These are phyloP conservation scores for Tricholoma saponaceum DNA, from an alignment of 768 basidiomycete genomes.

Conservation along the genomic window DNA sequence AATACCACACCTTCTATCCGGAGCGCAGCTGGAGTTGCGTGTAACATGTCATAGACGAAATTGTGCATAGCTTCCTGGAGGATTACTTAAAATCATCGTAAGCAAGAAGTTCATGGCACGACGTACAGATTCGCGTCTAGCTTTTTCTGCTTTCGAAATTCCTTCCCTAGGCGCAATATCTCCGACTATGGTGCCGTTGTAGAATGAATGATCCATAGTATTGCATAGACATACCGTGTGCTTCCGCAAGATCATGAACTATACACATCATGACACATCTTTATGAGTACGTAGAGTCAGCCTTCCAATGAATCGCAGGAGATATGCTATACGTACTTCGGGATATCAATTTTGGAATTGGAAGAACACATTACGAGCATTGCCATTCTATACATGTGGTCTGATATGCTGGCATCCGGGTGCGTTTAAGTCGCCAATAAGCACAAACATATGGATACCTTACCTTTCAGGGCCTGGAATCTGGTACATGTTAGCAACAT, in stretches of 20 bases:
- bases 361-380: constrained; percentile 87
- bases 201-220: background rate
- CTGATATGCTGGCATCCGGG: constrained; percentile 66
- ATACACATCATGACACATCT: constrained; percentile 88
- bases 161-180: constrained; percentile 92
- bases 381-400: constrained; percentile 98
- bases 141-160: constrained; percentile 79
- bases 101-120: background rate
- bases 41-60: constrained; percentile 88
- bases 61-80: constrained; percentile 84
- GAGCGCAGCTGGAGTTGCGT: constrained; percentile 61
- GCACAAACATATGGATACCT: background rate
- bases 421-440: background rate
- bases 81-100: background rate
- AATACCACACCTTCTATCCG: constrained; percentile 53
- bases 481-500: constrained; percentile 32
- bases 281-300: background rate
- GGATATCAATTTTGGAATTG: constrained; percentile 63
- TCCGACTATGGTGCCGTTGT: constrained; percentile 53
- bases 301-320: background rate
- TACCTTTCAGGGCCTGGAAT: constrained; percentile 84
- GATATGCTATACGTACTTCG: constrained; percentile 55
- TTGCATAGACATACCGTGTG: constrained; percentile 58
- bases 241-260: constrained; percentile 96
- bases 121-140: constrained; percentile 63